These are phyloP conservation scores for Rhizomucor miehei DNA, from an alignment of 371 early-diverging fungal species.

Conservation along the genomic window DNA sequence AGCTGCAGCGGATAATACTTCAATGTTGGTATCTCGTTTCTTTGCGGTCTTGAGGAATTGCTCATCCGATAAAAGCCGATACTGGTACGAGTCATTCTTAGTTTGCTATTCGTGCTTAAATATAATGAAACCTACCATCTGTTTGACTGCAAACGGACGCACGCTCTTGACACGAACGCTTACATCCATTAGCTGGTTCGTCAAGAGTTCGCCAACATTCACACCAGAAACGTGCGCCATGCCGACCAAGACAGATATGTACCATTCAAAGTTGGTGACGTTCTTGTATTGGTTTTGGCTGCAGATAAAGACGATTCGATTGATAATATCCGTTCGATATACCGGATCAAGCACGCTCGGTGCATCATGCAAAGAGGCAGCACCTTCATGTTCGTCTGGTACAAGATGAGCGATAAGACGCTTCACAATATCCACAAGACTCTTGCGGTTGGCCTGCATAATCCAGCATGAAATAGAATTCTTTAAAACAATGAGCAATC, in stretches of 20 bases:
- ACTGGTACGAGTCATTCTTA: constrained; percentile 18
- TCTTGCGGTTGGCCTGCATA: constrained; percentile 75
- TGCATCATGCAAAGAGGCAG: constrained; percentile 32
- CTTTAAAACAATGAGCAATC: not conserved
- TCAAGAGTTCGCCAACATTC: constrained; percentile 66
- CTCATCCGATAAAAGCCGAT: constrained; percentile 56
- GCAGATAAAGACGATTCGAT: constrained; percentile 80
- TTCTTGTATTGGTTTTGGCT: constrained; percentile 80
- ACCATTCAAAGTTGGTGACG: constrained; percentile 95
- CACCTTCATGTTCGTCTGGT: constrained; percentile 26
- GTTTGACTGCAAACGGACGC: constrained; percentile 69
- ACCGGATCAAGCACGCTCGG: constrained; percentile 61
- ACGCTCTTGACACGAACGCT: constrained; percentile 86
- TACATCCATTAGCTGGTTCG: constrained; percentile 84
- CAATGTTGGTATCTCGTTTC: constrained; percentile 65
- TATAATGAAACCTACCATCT: constrained; percentile 56
- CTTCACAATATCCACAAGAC: constrained; percentile 79
- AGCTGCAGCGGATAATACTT: constrained; percentile 83
- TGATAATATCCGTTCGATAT: constrained; percentile 79
- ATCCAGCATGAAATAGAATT: not conserved
- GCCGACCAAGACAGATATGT: constrained; percentile 76
- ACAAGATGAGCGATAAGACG: constrained; percentile 77
- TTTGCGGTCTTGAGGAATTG: constrained; percentile 60
- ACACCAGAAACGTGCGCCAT: constrained; percentile 74
- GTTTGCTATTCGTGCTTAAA: not conserved